Conservation (phyloP, 2,329 filamentous ascomycete species). For the Fusarium siculi region DNA sequence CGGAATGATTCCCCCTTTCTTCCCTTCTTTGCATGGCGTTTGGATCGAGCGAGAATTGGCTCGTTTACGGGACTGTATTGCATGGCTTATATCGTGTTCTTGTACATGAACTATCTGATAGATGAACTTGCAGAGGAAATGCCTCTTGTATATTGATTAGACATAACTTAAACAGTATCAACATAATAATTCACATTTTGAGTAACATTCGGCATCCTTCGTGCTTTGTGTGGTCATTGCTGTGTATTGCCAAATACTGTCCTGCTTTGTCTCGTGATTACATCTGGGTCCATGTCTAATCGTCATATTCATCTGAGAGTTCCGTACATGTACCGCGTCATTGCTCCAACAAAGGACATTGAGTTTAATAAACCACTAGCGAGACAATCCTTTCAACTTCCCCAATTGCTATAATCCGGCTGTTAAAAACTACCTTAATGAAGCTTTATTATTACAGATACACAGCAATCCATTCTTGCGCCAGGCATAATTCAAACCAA, state of each 20-base stretch:
- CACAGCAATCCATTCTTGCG: background rate
- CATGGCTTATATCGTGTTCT: background rate
- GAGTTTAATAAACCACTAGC: background rate
- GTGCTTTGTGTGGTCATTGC: background rate
- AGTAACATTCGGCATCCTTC: background rate
- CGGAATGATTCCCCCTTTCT: conserved; percentile 32
- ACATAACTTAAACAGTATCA: background rate
- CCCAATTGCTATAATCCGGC: background rate
- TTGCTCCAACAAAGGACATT: background rate
- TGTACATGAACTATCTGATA: background rate
- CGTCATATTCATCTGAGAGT: background rate
- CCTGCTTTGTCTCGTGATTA: background rate
- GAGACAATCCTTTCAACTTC: background rate
- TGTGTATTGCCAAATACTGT: background rate
- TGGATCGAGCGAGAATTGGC: background rate
- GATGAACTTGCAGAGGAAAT: background rate
- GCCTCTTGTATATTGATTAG: background rate
- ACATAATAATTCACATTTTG: background rate
- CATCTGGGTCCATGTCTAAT: background rate
- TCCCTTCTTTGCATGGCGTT: conserved; percentile 27
- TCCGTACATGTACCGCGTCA: conserved; percentile 6
- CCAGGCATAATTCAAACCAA: background rate
- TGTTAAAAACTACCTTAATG: background rate
- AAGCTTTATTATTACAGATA: background rate
- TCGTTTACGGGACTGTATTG: background rate